Conservation (phyloP, 2,329 filamentous ascomycete genomes). For the Shiraia sp. region DNA sequence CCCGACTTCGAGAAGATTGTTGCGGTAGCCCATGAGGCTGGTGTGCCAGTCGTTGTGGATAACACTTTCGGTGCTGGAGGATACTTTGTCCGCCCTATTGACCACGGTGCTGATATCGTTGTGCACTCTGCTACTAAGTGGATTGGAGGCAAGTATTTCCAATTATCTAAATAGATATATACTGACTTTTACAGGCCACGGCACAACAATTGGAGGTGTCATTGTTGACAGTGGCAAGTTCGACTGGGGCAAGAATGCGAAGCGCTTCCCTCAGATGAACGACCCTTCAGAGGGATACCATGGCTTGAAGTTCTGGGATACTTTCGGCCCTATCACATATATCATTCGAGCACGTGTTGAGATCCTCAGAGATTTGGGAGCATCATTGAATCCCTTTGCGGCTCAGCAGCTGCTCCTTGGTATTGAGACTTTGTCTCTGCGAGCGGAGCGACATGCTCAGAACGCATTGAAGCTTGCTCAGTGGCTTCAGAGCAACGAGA, state of each 20-base stretch:
- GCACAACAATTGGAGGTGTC: slow-evolving; percentile 86
- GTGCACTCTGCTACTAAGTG: slow-evolving; percentile 95
- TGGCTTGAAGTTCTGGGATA: slow-evolving; percentile 92
- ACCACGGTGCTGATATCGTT: slow-evolving; percentile 90
- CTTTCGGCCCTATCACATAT: slow-evolving; percentile 81
- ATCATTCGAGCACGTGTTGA: slow-evolving; percentile 87
- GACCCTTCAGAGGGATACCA: slow-evolving; percentile 90
- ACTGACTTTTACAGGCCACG: slow-evolving; percentile 57
- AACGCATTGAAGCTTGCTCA: slow-evolving; percentile 80
- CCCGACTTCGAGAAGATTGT: slow-evolving; percentile 88
- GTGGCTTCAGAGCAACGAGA: slow-evolving; percentile 80
- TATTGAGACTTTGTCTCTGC: slow-evolving; percentile 84
- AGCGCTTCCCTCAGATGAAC: slow-evolving; percentile 89
- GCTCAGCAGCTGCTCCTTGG: slow-evolving; percentile 91
- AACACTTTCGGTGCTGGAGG: slow-evolving; percentile 96
- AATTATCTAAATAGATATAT: background rate
- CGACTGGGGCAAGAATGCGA: slow-evolving; percentile 83
- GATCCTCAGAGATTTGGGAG: slow-evolving; percentile 83
- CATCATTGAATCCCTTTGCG: slow-evolving; percentile 82
- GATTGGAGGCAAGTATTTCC: slow-evolving; percentile 70
- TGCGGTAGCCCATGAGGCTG: slow-evolving; percentile 72
- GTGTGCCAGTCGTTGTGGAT: slow-evolving; percentile 66
- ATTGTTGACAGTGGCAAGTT: slow-evolving; percentile 90
- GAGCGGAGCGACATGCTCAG: slow-evolving; percentile 81
- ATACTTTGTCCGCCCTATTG: slow-evolving; percentile 83